A percentile compares a stretch with the other conserved stretches of the same genome.
phyloP scores from a whole-genome alignment of 352 stramenopile species.

The Globisporangium heterothallicum region DNA sequence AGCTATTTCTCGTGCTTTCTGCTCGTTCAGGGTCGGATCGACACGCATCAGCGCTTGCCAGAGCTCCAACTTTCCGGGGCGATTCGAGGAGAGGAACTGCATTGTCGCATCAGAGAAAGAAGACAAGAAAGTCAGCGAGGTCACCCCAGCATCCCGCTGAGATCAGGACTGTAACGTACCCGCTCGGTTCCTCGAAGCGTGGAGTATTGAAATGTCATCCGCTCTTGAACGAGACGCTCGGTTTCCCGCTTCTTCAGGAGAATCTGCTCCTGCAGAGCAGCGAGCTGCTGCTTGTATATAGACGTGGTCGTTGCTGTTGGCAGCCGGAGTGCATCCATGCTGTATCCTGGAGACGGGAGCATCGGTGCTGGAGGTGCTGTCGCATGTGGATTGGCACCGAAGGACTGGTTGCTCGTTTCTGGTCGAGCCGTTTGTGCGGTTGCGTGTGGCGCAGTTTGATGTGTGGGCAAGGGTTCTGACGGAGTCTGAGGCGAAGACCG shows the following conservation, averaged over 20 bases:
- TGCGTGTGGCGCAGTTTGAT: not conserved
- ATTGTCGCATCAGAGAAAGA: not conserved
- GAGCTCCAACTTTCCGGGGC: constrained; percentile 37
- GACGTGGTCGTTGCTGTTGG: constrained; percentile 33
- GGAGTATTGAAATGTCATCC: constrained; percentile 54
- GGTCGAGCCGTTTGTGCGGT: not conserved
- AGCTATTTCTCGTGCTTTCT: constrained; percentile 43
- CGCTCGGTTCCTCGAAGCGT: constrained; percentile 47
- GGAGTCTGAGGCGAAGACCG: not conserved
- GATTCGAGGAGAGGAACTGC: constrained; percentile 48
- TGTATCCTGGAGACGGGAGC: constrained; percentile 17
- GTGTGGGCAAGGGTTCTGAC: not conserved
- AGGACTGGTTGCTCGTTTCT: not conserved
- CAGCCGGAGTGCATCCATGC: constrained; percentile 27
- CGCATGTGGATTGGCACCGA: not conserved
- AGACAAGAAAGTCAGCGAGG: constrained; percentile 1
- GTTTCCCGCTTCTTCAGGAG: constrained; percentile 60
- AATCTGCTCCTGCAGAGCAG: constrained; percentile 58
- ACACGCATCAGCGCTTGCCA: constrained; percentile 70
- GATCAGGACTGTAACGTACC: constrained; percentile 19
- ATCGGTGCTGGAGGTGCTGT: not conserved
- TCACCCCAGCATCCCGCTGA: not conserved
- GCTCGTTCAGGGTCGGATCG: constrained; percentile 50
- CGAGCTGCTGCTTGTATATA: constrained; percentile 66
- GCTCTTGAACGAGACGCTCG: constrained; percentile 49